phyloP scores from a whole-genome alignment of 305 asterid species.

The Solanum hybrid region DNA sequence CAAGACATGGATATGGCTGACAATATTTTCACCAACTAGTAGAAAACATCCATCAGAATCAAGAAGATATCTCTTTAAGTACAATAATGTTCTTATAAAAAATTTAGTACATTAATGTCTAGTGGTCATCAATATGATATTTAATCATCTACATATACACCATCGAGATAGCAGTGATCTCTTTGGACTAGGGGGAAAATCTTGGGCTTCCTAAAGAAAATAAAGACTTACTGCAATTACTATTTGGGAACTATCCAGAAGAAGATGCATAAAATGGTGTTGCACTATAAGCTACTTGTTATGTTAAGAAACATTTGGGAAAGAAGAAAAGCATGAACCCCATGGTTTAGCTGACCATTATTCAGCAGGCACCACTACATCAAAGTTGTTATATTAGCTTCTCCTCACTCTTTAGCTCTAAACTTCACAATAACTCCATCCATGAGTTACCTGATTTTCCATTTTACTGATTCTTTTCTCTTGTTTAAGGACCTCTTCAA shows the following conservation, averaged over 20 bases:
- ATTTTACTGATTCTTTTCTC: neutral
- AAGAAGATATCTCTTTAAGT: neutral
- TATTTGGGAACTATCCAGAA: neutral
- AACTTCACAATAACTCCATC: neutral
- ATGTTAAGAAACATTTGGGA: neutral
- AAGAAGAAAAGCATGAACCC: neutral
- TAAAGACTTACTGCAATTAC: neutral
- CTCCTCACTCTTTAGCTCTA: neutral
- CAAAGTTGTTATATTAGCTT: neutral
- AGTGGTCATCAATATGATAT: neutral
- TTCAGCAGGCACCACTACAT: neutral
- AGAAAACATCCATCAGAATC: neutral
- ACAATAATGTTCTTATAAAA: neutral
- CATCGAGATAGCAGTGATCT: neutral
- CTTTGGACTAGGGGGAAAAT: neutral
- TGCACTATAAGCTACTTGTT: neutral
- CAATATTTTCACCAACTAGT: neutral
- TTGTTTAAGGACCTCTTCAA: neutral
- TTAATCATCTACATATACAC: neutral
- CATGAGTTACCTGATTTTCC: neutral
- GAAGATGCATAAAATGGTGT: neutral
- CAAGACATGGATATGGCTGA: neutral
- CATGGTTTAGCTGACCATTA: neutral
- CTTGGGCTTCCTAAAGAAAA: neutral
- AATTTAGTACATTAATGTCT: neutral